A percentile compares a stretch with the other conserved stretches of the same genome.
These are phyloP conservation scores for Suhomyces choctaworum DNA, from an alignment of 1,139 yeast genomes.

Conservation along the genomic window DNA sequence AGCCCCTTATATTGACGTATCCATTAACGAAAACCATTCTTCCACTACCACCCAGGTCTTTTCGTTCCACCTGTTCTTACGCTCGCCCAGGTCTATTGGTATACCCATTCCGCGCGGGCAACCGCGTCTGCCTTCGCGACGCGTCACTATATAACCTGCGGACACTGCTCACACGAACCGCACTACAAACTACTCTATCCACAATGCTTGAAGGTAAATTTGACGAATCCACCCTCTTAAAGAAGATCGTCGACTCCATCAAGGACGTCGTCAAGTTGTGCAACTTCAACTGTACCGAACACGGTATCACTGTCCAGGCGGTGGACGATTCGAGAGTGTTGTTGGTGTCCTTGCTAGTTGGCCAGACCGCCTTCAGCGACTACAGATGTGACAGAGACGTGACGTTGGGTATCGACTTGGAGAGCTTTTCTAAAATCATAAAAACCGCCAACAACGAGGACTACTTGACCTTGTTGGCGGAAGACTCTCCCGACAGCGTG, in stretches of 20 bases:
- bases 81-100: too few species aligned
- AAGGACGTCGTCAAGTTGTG: constrained; percentile 92
- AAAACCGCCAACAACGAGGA: constrained; percentile 92
- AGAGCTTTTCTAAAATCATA: constrained; percentile 81
- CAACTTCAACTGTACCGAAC: constrained; percentile 93
- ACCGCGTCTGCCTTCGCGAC: constrained; percentile 6
- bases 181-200: constrained; percentile 2
- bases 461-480: constrained; percentile 84
- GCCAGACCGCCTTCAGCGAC: constrained; percentile 85
- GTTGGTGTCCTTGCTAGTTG: constrained; percentile 83
- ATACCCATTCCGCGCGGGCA: too few species aligned
- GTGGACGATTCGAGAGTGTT: constrained; percentile 97
- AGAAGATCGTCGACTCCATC: constrained; percentile 88
- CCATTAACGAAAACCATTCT: too few species aligned
- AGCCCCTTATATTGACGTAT: too few species aligned
- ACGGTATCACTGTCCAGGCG: constrained; percentile 95
- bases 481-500: constrained; percentile 84
- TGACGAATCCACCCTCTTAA: constrained; percentile 87
- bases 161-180: constrained; percentile 1
- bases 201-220: constrained; percentile 95
- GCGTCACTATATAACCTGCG: constrained; percentile 8
- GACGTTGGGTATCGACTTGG: constrained; percentile 88
- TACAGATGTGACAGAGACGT: constrained; percentile 95
- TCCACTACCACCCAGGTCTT: too few species aligned
- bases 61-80: too few species aligned